A percentile compares a stretch with the other conserved stretches of the same genome.
These are phyloP conservation scores for Monosporozyma unispora DNA, from an alignment of 805 yeast genomes.

Conservation along the genomic window DNA sequence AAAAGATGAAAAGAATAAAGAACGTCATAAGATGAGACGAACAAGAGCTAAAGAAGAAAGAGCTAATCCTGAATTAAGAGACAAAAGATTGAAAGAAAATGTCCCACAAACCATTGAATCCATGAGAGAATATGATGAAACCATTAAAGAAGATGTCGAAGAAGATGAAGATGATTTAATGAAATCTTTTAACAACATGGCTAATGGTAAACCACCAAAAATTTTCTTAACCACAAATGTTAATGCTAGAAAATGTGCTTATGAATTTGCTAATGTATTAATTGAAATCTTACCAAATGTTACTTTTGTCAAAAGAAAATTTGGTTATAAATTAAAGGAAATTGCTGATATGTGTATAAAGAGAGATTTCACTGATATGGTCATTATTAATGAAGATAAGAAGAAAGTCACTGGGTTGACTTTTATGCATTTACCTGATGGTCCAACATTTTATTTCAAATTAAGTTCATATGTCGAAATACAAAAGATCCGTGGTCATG, in stretches of 20 bases:
- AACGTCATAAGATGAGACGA: slow-evolving; percentile 67
- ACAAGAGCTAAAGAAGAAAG: slow-evolving; percentile 82
- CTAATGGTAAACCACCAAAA: slow-evolving; percentile 72
- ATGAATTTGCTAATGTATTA: slow-evolving; percentile 79
- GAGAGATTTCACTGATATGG: slow-evolving; percentile 77
- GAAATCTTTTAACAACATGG: slow-evolving; percentile 36
- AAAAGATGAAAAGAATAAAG: slow-evolving; percentile 66
- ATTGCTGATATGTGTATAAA: slow-evolving; percentile 77
- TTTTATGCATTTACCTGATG: slow-evolving; percentile 86
- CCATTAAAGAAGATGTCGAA: slow-evolving; percentile 41
- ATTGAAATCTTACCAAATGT: slow-evolving; percentile 79
- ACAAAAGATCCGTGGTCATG: slow-evolving; percentile 75
- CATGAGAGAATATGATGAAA: slow-evolving; percentile 80
- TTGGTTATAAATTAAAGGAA: slow-evolving; percentile 74
- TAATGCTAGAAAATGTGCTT: slow-evolving; percentile 76
- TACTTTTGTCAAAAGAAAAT: slow-evolving; percentile 79
- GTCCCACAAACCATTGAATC: slow-evolving; percentile 77
- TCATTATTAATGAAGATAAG: slow-evolving; percentile 90
- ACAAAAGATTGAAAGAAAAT: slow-evolving; percentile 67
- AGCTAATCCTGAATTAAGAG: slow-evolving; percentile 71
- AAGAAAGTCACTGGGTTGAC: slow-evolving; percentile 87
- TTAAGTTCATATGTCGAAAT: slow-evolving; percentile 69
- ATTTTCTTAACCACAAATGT: slow-evolving; percentile 84
- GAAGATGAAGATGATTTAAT: slow-evolving; percentile 15
- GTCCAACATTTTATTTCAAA: slow-evolving; percentile 91